Base-by-base conservation (phyloP, 495 filamentous ascomycete species). In the Hypoxylon rickii region DNA sequence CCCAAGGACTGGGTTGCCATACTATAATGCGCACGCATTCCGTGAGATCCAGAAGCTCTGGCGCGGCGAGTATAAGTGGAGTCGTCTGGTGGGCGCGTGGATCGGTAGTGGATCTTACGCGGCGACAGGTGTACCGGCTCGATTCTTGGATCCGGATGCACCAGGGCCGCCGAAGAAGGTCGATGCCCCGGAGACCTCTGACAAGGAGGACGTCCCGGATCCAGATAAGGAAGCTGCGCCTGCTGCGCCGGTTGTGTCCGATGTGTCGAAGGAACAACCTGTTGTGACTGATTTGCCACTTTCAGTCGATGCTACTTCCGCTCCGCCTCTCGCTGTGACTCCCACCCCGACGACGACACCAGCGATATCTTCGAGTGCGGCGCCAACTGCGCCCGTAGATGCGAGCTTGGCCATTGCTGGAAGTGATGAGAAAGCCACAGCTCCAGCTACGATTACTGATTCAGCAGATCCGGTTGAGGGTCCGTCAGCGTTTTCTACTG, bases 1-100 rank as follows among this genome's bases (percentile, higher is more conserved):
- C 62, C 87, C 89, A 0, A 79, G 77, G 55, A 95, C 90, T 0
- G 86, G 86, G 0, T 77, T 96, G 17, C 82, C 87, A 7, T 96
- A 89, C 69, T 80, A 81, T 31, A 90, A 88, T 62, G 73, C 82
- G 17, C 85, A 86, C 53, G 90, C 89, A 6, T 94, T 88, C 69
- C 79, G 79, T 45, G 82, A 91, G 73, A 85, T 89, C 17, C 83
- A 84, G 65, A 77, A 75, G 51, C 83, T 92, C 24, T 75, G 80
- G 44, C 76, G 72, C 6, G 81, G 87, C 37, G 82, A 86, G 45
- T 89, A 87, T 63, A 81, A 79, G 56, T 96, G 86, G 86, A 94
- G 90, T 54, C 73, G 76, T 15, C 77, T 94, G 64, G 70, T 93
- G 3, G 89, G 86, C 2, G 86, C 86, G 34, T 96, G 89, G 70